Evolutionary conservation across 768 basidiomycete genomes (phyloP).

Genomic region (Hemileccinum impolitum): DNA sequence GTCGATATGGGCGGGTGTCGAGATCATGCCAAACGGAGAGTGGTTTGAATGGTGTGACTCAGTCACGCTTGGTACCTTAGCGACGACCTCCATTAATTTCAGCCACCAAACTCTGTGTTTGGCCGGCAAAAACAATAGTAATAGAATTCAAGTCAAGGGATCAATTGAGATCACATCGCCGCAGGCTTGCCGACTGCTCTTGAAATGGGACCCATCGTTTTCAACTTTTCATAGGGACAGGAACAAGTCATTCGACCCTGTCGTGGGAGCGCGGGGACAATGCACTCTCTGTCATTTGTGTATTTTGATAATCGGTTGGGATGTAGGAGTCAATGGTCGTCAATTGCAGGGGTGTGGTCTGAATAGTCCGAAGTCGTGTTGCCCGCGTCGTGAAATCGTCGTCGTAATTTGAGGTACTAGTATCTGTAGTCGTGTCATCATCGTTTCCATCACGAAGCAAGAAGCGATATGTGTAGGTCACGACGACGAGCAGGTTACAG

Average conservation of each 20-base stretch:
- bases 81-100: too few species aligned
- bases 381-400: conserved; percentile 17
- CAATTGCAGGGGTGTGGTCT: neutral
- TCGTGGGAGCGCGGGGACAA: neutral
- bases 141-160: too few species aligned
- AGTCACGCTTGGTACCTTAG: too few species aligned
- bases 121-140: too few species aligned
- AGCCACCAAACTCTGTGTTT: too few species aligned
- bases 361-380: neutral
- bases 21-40: too few species aligned
- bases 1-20: too few species aligned
- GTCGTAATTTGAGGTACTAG: neutral
- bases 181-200: too few species aligned
- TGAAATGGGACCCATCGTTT: too few species aligned
- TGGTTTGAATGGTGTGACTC: too few species aligned
- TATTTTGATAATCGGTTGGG: neutral
- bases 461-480: conserved; percentile 17
- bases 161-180: too few species aligned
- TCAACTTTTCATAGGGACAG: too few species aligned
- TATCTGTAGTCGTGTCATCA: neutral
- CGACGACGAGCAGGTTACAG: conserved; percentile 24
- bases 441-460: neutral
- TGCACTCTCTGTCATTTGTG: neutral
- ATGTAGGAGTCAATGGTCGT: conserved; percentile 11
- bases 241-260: neutral